Evolutionary conservation across 495 filamentous ascomycete species (phyloP).

Genomic region (Penicillium canescens): DNA sequence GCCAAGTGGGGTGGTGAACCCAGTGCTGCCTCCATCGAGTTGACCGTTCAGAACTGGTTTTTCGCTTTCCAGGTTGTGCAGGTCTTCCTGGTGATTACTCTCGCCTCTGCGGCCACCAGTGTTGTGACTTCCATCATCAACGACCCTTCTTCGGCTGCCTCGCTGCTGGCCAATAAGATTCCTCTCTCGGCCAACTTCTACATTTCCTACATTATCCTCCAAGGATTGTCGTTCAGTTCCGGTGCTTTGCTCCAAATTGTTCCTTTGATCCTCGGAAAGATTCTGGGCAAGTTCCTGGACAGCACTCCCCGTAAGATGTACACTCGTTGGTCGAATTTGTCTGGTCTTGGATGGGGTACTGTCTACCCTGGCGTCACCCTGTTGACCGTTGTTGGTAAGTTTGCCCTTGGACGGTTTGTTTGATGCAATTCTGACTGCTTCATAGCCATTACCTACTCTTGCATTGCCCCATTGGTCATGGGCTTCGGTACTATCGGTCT

Average conservation of each 20-base stretch:
- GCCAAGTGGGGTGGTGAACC: conserved; percentile 80
- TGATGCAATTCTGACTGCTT: conserved; percentile 4
- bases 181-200: conserved; percentile 91
- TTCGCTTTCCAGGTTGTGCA: conserved; percentile 95
- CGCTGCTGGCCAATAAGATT: conserved; percentile 70
- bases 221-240: conserved; percentile 82
- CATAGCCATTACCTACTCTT: conserved; percentile 78
- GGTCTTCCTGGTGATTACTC: conserved; percentile 86
- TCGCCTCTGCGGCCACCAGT: conserved; percentile 65
- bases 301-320: conserved; percentile 77
- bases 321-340: conserved; percentile 63
- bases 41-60: conserved; percentile 88
- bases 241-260: conserved; percentile 73
- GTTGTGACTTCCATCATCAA: conserved; percentile 60
- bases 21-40: conserved; percentile 74
- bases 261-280: conserved; percentile 72
- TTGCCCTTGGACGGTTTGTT: background rate
- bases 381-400: conserved; percentile 71
- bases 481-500: conserved; percentile 85
- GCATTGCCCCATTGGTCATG: conserved; percentile 87
- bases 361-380: conserved; percentile 85
- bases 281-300: conserved; percentile 74
- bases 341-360: conserved; percentile 79
- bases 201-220: conserved; percentile 91
- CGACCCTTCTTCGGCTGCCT: conserved; percentile 59